phyloP scores from a whole-genome alignment of 2,329 filamentous ascomycete species.

The Neopestalotiopsis sp. region DNA sequence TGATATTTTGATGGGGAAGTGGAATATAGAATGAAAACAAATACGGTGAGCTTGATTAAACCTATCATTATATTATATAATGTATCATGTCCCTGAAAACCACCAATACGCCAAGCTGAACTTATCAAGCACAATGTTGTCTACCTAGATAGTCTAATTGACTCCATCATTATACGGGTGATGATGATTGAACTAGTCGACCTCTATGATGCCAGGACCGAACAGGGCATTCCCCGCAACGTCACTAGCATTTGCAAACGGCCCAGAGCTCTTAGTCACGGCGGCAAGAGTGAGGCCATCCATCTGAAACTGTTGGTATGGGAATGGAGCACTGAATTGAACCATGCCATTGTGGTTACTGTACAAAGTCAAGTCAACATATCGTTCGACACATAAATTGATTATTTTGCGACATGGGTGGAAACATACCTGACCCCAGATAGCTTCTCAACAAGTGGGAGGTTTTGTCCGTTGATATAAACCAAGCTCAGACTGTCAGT shows the following conservation, averaged over 20 bases:
- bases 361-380: neutral
- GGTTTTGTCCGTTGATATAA: slow-evolving; percentile 13
- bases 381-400: neutral
- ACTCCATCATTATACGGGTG: no score
- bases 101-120: no score
- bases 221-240: neutral
- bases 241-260: slow-evolving; percentile 7
- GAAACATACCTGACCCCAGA: neutral
- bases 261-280: neutral
- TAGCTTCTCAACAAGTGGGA: slow-evolving; percentile 4
- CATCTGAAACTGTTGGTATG: slow-evolving; percentile 9
- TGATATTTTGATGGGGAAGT: no score
- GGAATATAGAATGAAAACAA: no score
- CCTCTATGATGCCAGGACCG: slow-evolving; percentile 7
- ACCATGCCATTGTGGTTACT: neutral
- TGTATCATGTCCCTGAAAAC: no score
- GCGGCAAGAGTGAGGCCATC: slow-evolving; percentile 5
- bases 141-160: no score
- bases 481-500: slow-evolving; percentile 1
- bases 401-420: neutral
- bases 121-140: no score
- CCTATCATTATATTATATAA: no score
- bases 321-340: slow-evolving; percentile 12
- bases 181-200: neutral
- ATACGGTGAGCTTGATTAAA: no score